Conservation (phyloP, 1,139 yeast genomes). For the Taphrina deformans region DNA sequence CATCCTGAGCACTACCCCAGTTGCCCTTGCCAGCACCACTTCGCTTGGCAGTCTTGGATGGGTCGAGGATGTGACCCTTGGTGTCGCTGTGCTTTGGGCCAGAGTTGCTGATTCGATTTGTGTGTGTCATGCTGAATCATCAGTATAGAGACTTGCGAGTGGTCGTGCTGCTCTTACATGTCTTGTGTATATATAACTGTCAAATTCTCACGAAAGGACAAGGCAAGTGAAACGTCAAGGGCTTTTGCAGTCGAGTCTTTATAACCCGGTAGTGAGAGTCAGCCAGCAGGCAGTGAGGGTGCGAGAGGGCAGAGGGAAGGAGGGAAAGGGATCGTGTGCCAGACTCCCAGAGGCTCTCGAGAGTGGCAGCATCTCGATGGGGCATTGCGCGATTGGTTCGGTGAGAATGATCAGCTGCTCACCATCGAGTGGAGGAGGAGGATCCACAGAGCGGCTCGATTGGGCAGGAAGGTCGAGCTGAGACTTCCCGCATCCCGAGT, state of each 20-base stretch:
- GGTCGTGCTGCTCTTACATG: not conserved
- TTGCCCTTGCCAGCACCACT: slow-evolving; percentile 31
- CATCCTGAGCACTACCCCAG: slow-evolving; percentile 30
- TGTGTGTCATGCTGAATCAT: slow-evolving; percentile 14
- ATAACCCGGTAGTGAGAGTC: not conserved
- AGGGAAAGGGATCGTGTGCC: slow-evolving; percentile 6
- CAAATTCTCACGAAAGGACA: no score
- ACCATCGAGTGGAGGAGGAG: not conserved
- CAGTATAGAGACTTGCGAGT: no score
- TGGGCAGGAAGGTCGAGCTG: no score
- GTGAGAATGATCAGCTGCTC: not conserved
- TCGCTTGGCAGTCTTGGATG: slow-evolving; percentile 19
- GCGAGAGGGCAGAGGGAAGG: not conserved
- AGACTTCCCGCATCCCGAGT: no score
- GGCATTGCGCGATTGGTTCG: slow-evolving; percentile 11
- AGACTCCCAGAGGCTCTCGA: not conserved
- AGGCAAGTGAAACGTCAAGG: no score
- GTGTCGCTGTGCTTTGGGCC: slow-evolving; percentile 31
- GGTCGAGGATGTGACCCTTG: slow-evolving; percentile 32
- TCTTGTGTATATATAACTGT: no score
- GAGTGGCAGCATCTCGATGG: not conserved
- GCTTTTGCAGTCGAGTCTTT: no score
- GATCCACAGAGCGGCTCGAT: not conserved
- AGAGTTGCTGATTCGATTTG: slow-evolving; percentile 14
- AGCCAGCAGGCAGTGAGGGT: no score